Percentiles rank a stretch among this genome's conserved stretches.
Conservation (phyloP, 192 early-diverging fungal species). For the Spizellomyces punctatus region DNA sequence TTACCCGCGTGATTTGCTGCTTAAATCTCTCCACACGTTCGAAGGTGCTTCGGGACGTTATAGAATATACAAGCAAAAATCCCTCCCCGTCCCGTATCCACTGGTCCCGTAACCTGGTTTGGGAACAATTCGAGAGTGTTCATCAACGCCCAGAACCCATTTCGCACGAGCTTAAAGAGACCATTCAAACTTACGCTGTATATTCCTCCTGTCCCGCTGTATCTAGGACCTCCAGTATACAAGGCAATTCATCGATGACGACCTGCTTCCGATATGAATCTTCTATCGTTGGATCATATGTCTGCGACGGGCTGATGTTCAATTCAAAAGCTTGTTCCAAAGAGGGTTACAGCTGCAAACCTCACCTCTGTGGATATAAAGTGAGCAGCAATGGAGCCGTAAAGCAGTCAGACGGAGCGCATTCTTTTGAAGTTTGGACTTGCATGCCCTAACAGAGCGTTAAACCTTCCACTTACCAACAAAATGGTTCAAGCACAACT, state of each 20-base stretch:
- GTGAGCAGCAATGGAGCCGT: too few species aligned
- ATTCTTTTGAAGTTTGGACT: too few species aligned
- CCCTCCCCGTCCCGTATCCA: constrained; percentile 97
- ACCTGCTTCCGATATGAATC: constrained; percentile 98
- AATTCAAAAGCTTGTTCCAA: too few species aligned
- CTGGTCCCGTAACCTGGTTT: constrained; percentile 77
- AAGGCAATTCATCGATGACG: constrained; percentile 84
- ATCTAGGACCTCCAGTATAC: constrained; percentile 91
- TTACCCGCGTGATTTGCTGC: constrained; percentile 94
- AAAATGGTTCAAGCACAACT: constrained; percentile 57
- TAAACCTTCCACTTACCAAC: constrained; percentile 33
- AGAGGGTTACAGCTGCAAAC: too few species aligned
- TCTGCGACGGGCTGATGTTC: constrained; percentile 8
- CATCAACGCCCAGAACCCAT: not conserved
- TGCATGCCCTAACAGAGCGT: too few species aligned
- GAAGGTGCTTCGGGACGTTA: constrained; percentile 89
- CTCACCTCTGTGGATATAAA: too few species aligned
- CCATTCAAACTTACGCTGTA: constrained; percentile 59
- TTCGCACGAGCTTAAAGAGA: constrained; percentile 1
- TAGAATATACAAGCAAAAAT: constrained; percentile 91
- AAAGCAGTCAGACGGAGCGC: too few species aligned
- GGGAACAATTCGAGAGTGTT: not conserved
- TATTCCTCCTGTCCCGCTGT: constrained; percentile 97
- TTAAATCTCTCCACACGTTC: constrained; percentile 89
- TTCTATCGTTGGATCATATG: constrained; percentile 97